Evolutionary conservation across 805 yeast genomes (phyloP), one percentile per base, ranked within the genome.

Genomic region (Cyberlindnera misumaiensis): DNA sequence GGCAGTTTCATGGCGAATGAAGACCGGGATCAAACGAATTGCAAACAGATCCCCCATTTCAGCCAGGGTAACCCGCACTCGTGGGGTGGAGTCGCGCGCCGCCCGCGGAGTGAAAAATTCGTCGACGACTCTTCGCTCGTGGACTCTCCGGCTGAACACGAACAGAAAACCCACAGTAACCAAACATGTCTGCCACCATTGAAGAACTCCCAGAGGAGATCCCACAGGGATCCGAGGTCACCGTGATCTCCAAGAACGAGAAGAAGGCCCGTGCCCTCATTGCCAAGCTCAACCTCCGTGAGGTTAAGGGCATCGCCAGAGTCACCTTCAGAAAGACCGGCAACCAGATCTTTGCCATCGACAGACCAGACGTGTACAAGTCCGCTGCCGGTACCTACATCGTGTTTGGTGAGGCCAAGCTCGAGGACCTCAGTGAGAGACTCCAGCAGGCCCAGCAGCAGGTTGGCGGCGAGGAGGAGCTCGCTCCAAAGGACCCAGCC

Each of bases 361-460:
- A 86, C 65, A 65, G 68, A 53, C 98, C 98, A 67, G 97, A 88
- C 56, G 97, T 93, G 45, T 90, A 73, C 95, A 86, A 76, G 70
- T 81, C 96, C 47, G 83, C 94, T 61, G 73, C 78, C 47, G 96
- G 97, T 63, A 82, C 95, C 55, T 93, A 84, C 75, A 81, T 90
- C 57, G 97, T 90, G 53, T 89, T 90, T 59, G 98, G 98, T 71
- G 97, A 89, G 72, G 95, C 96, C 63, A 85, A 87, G 77, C 83
- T 85, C 55, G 97, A 90, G 68, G 96, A 90, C 73, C 71, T 88
- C 68, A 79, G 81, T 70, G 80, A 85, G 69, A 81, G 88, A 75
- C 75, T 84, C 67, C 84, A 81, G 64, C 84, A 84, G 60, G 85
- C 85, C 51, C 84, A 80, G 66, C 78, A 75, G 34, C 47, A 49